Evolutionary conservation across 345 rosid species (phyloP).

Genomic region (Aquilaria sinensis): DNA sequence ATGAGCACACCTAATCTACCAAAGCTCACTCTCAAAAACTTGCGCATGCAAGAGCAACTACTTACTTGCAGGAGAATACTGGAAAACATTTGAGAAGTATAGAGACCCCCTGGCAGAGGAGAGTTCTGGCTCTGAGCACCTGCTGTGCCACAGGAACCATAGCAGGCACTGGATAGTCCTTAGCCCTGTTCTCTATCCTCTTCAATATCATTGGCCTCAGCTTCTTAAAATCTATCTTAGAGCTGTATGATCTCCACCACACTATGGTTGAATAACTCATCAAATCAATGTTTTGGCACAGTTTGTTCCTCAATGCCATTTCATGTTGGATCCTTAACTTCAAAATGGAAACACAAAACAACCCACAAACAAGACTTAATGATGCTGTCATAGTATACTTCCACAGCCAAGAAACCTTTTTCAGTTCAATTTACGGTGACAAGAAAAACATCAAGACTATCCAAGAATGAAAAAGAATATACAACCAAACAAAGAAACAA

Average conservation of each 20-base stretch:
- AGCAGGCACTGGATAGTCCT: conserved; percentile 50
- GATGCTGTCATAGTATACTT: too few species aligned
- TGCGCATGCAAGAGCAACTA: neutral
- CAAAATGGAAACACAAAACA: too few species aligned
- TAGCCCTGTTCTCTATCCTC: conserved; percentile 63
- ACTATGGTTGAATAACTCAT: conserved; percentile 12
- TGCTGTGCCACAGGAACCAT: conserved; percentile 69
- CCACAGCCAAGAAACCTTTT: too few species aligned
- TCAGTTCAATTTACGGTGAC: too few species aligned
- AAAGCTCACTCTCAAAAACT: too few species aligned
- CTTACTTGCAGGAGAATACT: conserved; percentile 73
- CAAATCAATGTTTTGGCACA: conserved; percentile 13
- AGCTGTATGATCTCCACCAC: conserved; percentile 38
- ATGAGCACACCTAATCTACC: too few species aligned
- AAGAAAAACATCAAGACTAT: too few species aligned
- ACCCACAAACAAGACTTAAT: too few species aligned
- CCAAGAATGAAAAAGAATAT: too few species aligned
- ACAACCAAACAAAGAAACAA: too few species aligned
- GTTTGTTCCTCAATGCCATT: conserved; percentile 23
- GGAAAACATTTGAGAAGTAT: conserved; percentile 51
- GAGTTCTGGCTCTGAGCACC: conserved; percentile 47
- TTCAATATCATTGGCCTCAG: conserved; percentile 73
- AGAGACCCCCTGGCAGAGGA: conserved; percentile 51
- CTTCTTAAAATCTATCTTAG: conserved; percentile 49
- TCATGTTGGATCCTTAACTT: too few species aligned